Percentiles rank a stretch among this genome's conserved stretches.
phyloP scores from a whole-genome alignment of 2,329 filamentous ascomycete genomes.

The Aspergillus sp. region DNA sequence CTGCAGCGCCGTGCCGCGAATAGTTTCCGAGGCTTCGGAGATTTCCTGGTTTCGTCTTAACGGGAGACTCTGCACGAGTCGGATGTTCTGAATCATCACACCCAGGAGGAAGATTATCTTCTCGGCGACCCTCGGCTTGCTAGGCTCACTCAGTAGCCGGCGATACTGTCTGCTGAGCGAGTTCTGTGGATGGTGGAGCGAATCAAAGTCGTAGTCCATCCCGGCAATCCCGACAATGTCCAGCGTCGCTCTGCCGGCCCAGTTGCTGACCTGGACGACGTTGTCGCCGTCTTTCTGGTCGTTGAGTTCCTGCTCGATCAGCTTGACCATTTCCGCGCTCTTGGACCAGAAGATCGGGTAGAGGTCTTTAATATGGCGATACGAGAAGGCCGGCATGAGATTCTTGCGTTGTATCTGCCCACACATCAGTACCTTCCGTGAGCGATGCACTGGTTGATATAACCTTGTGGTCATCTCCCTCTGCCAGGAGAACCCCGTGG shows the following conservation, averaged over 20 bases:
- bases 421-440: constrained; percentile 3
- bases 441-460: too few species aligned
- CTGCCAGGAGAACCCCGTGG: constrained; percentile 55
- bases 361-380: constrained; percentile 72
- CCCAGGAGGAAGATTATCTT: constrained; percentile 49
- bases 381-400: constrained; percentile 75
- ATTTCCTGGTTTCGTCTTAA: constrained; percentile 62
- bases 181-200: constrained; percentile 52
- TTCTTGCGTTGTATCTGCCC: constrained; percentile 56
- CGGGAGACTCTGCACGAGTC: constrained; percentile 56
- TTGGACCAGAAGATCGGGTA: constrained; percentile 81
- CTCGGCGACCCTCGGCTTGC: constrained; percentile 8
- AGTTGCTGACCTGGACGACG: constrained; percentile 50
- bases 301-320: constrained; percentile 43
- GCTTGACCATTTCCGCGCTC: constrained; percentile 55
- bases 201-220: constrained; percentile 60
- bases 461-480: constrained; percentile 81
- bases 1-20: constrained; percentile 57
- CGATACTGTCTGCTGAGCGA: constrained; percentile 41
- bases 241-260: constrained; percentile 59
- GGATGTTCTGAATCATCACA: constrained; percentile 51
- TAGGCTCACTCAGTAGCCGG: constrained; percentile 14
- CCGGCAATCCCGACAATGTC: constrained; percentile 69
- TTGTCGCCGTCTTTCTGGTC: constrained; percentile 27
- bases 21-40: constrained; percentile 44